Conservation (phyloP, 257 asterid species). For the Pogostemon cablin region DNA sequence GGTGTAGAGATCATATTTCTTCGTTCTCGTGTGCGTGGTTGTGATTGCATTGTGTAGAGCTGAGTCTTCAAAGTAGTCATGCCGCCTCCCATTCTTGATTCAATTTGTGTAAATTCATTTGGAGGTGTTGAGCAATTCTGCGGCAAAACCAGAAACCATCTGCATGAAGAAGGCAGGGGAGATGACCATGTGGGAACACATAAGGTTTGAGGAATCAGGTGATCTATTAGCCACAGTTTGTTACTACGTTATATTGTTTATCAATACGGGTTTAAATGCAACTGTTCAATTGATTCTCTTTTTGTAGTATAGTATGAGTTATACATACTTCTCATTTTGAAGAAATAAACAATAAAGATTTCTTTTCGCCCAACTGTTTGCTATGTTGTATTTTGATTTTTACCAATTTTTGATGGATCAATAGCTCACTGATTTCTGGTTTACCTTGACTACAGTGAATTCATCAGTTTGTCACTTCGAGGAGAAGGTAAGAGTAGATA, state of each 20-base stretch:
- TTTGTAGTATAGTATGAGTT: slow-evolving; percentile 48
- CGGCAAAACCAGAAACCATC: slow-evolving; percentile 8
- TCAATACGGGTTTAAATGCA: slow-evolving; percentile 30
- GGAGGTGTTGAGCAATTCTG: slow-evolving; percentile 16
- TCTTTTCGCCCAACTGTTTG: slow-evolving; percentile 19
- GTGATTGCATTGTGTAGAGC: slow-evolving; percentile 45
- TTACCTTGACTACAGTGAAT: slow-evolving; percentile 38
- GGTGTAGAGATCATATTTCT: slow-evolving; percentile 51
- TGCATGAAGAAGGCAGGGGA: slow-evolving; percentile 31
- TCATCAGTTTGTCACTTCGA: slow-evolving; percentile 23
- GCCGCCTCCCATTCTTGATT: slow-evolving; percentile 39
- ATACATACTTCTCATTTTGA: slow-evolving; percentile 46
- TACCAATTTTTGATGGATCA: slow-evolving; percentile 9
- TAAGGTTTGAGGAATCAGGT: slow-evolving; percentile 37
- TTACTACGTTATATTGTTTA: slow-evolving; percentile 35
- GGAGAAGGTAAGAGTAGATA: slow-evolving; percentile 37
- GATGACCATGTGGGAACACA: slow-evolving; percentile 40
- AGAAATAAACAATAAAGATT: slow-evolving; percentile 45
- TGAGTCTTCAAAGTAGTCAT: slow-evolving; percentile 41
- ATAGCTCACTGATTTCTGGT: slow-evolving; percentile 28
- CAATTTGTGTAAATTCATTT: slow-evolving; percentile 23
- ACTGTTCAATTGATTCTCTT: slow-evolving; percentile 43
- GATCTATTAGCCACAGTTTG: slow-evolving; percentile 54
- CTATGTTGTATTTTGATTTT: not conserved
- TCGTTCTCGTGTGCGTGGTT: slow-evolving; percentile 51